Evolutionary conservation across 2,329 filamentous ascomycete species (phyloP), one percentile per base, ranked within the genome.

Genomic region (Chaetomium strumarium): DNA sequence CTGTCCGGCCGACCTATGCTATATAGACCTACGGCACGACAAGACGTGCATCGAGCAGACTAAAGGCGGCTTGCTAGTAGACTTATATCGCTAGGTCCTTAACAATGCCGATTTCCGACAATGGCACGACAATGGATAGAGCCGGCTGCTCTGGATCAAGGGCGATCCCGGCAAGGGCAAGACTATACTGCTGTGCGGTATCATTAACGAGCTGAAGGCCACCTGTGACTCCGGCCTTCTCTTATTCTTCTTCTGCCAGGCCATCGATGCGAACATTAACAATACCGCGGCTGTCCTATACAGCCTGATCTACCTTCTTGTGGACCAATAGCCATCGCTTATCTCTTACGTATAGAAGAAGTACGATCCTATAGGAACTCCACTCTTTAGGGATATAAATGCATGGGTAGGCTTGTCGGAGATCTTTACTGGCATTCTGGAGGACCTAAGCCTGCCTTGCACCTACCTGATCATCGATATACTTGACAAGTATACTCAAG

Each of bases 401-500:
- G 66, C 68, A 2, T 74, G 64, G 64, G 43, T 63, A 44, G 64
- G 64, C 10, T 47, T 77, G 19, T 66, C 62, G 5, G 56, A 68
- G 11, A 68, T 76, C 13, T 67, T 78, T 5, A 52, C 14, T 1
- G 58, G 64, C 24, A 73, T 78, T 12, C 51, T 79, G 1, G 30
- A 65, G 40, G 70, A 75, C 48, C 55, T 61, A 0, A 57, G 31
- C 10, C 49, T 72, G 12, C 33, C 56, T 6, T 59, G 3, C 0
- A 65, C 63, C 0, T 70, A 68, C 55, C 40, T 78, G 4, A 54
- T 78, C 2, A 63, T 79, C 31, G 72, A 78, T 59, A 73, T 70
- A 2, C 69, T 79, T 0, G 73, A 79, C 53, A 73, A 79, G 57
- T 78, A 74, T 55, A 56, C 41, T 34, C 53, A 24, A 9, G 66